Base-by-base conservation (phyloP, 2,329 filamentous ascomycete genomes). In the Hymenoscyphus repandus region DNA sequence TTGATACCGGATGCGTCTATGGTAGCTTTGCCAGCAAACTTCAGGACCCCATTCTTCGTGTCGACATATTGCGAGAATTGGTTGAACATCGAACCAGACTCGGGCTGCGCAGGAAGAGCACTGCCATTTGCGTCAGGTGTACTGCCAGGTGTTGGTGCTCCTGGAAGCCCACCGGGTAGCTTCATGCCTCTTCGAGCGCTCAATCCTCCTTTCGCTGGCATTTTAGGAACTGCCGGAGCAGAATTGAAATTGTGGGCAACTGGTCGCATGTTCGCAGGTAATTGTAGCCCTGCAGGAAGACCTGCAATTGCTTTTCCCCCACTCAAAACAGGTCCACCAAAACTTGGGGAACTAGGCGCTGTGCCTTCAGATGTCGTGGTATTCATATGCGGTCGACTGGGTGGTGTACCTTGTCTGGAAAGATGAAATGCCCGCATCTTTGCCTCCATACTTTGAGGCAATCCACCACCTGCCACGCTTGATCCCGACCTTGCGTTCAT, bases 1-100 rank as follows among this genome's bases (percentile, higher is more conserved):
- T 97, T 86, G 55, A 99, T 91, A 22, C 93, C 93, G 13, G 87
- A 83, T 22, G 88, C 84, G 56, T 91, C 92, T 47, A 99, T 88
- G 4, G 90, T 82, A 10, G 93, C 93, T 59, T 95, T 95, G 59
- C 90, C 91, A 61, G 90, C 88, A 70, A 99, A 99, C 7, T 85
- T 95, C 56, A 99, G 76, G 61, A 87, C 95, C 10, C 93, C 93
- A 45, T 89, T 89, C 64, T 96, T 88, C 0, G 90, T 86, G 65
- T 99, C 91, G 53, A 99, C 88, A 64, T 88, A 93, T 57, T 96
- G 85, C 31, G 83, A 76, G 61, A 85, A 88, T 62, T 85, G 85
- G 63, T 80, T 82, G 67, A 89, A 78, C 47, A 77, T 70, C 3
- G 74, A 74, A 13, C 71, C 69, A 45, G 52, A 51, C 40, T 58